Percentiles rank a stretch among this genome's conserved stretches.
Evolutionary conservation across 371 early-diverging fungal species (phyloP).

Genomic region (Mortierella sp.): DNA sequence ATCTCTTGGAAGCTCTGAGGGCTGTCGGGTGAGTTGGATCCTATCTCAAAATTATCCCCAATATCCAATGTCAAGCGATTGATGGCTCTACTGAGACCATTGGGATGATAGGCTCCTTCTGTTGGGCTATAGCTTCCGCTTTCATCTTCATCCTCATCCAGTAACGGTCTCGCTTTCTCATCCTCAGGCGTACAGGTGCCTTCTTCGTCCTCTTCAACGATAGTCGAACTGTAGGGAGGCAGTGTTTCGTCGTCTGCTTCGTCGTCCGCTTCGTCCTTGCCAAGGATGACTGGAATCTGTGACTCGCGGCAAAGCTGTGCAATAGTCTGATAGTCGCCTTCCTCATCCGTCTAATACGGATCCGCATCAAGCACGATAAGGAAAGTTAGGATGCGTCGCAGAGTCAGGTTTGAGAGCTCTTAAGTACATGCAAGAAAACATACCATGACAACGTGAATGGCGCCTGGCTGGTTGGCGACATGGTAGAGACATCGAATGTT

Average conservation of each 20-base stretch:
- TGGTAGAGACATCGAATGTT: conserved; percentile 68
- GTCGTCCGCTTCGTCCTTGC: conserved; percentile 10
- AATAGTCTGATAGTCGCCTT: conserved; percentile 48
- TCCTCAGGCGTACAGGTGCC: conserved; percentile 23
- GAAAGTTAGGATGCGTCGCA: not conserved
- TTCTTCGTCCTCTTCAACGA: conserved; percentile 41
- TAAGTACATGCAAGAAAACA: conserved; percentile 1
- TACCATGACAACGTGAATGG: conserved; percentile 67
- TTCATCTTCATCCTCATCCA: conserved; percentile 43
- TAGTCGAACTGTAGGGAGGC: conserved; percentile 15
- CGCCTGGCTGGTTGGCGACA: conserved; percentile 60
- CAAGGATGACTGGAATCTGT: conserved; percentile 29
- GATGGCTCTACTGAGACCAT: conserved; percentile 25
- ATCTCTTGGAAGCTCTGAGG: conserved; percentile 53
- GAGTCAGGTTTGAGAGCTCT: not conserved
- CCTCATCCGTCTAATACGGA: conserved; percentile 41
- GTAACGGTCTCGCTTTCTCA: conserved; percentile 14
- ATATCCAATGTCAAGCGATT: conserved; percentile 49
- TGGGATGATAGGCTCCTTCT: conserved; percentile 33
- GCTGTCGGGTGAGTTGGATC: conserved; percentile 43
- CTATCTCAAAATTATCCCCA: conserved; percentile 39
- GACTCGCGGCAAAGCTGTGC: conserved; percentile 48
- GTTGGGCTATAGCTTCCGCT: conserved; percentile 40
- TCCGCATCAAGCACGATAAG: not conserved
- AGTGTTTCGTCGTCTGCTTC: conserved; percentile 11